These are phyloP conservation scores for Schoenoplectus triqueter DNA, from an alignment of 202 grass and related monocot species.

Conservation along the genomic window DNA sequence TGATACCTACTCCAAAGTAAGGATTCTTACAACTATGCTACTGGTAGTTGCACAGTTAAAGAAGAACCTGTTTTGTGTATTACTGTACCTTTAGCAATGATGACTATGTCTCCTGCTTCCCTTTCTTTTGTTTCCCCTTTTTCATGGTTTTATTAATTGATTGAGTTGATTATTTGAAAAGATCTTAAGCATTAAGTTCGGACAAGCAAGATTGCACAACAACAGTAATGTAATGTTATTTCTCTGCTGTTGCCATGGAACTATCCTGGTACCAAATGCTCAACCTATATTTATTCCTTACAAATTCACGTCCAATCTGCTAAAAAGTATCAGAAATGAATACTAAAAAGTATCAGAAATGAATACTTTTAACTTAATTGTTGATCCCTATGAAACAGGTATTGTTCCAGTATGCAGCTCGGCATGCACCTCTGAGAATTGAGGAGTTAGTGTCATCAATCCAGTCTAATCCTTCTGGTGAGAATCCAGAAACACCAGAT, in stretches of 20 bases:
- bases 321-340: not conserved
- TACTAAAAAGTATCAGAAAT: not conserved
- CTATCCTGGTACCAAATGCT: not conserved
- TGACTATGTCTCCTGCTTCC: not conserved
- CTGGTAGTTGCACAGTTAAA: not conserved
- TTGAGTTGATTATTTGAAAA: not conserved
- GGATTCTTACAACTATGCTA: not conserved
- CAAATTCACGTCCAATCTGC: not conserved
- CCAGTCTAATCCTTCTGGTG: conserved; percentile 49
- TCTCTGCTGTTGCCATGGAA: not conserved
- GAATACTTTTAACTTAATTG: not conserved
- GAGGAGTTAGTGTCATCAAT: conserved; percentile 74
- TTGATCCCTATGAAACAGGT: conserved; percentile 43
- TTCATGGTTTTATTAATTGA: not conserved
- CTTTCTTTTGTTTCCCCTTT: not conserved
- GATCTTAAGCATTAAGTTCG: not conserved
- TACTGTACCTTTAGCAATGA: conserved; percentile 2
- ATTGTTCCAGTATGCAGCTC: conserved; percentile 92
- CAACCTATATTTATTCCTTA: not conserved
- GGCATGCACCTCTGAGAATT: conserved; percentile 72
- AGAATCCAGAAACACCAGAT: conserved; percentile 57
- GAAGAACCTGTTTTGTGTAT: not conserved
- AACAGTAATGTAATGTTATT: no score
- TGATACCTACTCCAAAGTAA: conserved; percentile 94
- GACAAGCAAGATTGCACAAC: not conserved